phyloP scores from a whole-genome alignment of 345 rosid genomes.

The Anacardium occidentale region DNA sequence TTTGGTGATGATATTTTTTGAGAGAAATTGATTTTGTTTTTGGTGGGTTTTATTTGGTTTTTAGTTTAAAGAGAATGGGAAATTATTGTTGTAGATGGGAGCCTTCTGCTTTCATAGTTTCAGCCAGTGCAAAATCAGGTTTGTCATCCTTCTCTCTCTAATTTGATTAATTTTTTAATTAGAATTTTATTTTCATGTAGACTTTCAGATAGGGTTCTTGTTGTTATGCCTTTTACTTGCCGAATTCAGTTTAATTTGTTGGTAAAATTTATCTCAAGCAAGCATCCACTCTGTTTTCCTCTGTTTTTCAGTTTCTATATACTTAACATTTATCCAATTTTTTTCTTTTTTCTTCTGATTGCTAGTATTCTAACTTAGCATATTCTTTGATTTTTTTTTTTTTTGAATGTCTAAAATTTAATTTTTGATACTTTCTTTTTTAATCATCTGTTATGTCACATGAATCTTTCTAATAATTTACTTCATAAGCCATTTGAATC shows the following conservation, averaged over 20 bases:
- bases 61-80: conserved; percentile 50
- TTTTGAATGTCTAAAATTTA: neutral
- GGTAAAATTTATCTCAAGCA: neutral
- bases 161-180: neutral
- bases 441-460: too few relatives aligned
- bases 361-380: neutral
- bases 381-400: neutral
- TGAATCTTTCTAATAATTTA: too few relatives aligned
- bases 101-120: conserved; percentile 71
- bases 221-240: neutral
- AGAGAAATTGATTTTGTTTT: conserved; percentile 23
- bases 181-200: neutral
- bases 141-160: conserved; percentile 13
- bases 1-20: conserved; percentile 23
- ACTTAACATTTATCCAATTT: neutral
- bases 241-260: neutral
- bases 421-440: neutral
- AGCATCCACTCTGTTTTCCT: conserved; percentile 8
- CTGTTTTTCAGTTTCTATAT: neutral
- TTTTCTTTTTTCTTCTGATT: neutral
- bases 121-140: conserved; percentile 92
- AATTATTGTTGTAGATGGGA: conserved; percentile 79
- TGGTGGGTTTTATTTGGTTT: conserved; percentile 20
- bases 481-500: too few relatives aligned
- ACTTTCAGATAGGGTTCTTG: neutral